These are phyloP conservation scores for button mushroom (Agaricus bisporus) DNA, from an alignment of 768 basidiomycete genomes.

Conservation along the genomic window DNA sequence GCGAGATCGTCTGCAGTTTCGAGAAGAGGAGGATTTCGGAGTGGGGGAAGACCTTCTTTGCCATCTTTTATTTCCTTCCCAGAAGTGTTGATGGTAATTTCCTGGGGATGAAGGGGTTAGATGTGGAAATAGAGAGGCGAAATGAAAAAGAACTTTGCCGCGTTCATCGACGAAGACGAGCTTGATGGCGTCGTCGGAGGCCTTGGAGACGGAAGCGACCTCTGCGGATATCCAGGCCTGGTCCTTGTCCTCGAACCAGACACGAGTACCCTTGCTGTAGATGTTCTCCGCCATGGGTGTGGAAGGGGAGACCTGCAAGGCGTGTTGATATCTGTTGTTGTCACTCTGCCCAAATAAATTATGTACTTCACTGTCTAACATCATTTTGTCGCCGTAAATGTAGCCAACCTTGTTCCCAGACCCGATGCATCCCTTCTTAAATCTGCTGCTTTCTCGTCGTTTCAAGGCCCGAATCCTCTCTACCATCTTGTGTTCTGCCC, in stretches of 20 bases:
- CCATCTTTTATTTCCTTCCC: constrained; percentile 75
- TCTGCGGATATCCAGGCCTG: constrained; percentile 92
- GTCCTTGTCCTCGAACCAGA: constrained; percentile 94
- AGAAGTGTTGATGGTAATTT: constrained; percentile 73
- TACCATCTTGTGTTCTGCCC: constrained; percentile 33
- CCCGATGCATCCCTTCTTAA: neutral
- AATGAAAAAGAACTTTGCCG: constrained; percentile 60
- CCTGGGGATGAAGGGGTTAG: constrained; percentile 35
- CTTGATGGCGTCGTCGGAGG: constrained; percentile 68
- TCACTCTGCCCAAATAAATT: neutral
- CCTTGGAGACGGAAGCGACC: constrained; percentile 60
- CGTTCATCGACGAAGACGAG: constrained; percentile 86
- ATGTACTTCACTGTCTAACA: neutral
- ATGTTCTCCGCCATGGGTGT: constrained; percentile 80
- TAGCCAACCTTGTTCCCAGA: neutral
- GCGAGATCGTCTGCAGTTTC: constrained; percentile 98
- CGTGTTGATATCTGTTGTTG: constrained; percentile 15
- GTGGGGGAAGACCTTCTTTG: constrained; percentile 77
- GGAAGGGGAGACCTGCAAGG: neutral
- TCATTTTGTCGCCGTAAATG: neutral
- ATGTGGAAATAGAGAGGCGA: constrained; percentile 9
- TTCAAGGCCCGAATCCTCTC: constrained; percentile 36
- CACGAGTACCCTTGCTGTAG: constrained; percentile 84
- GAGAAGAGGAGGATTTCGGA: constrained; percentile 93
- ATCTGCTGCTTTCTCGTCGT: constrained; percentile 18